Conservation (phyloP, 1,284 basidiomycete genomes). For the Ustilago esculenta region DNA sequence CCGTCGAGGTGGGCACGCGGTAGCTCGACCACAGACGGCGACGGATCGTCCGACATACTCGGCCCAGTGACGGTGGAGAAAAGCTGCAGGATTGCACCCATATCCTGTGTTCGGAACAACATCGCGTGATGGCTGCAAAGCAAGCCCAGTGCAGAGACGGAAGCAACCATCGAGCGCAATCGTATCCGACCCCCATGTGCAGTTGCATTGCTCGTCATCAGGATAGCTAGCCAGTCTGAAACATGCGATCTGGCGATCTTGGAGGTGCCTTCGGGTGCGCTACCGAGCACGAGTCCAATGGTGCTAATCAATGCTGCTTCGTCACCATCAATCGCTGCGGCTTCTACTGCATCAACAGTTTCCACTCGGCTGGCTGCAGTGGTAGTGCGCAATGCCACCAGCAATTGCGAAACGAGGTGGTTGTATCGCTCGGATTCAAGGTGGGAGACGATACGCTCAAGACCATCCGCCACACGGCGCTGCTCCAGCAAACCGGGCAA, state of each 20-base stretch:
- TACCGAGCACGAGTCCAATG: slow-evolving; percentile 30
- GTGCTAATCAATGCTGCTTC: slow-evolving; percentile 21
- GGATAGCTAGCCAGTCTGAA: slow-evolving; percentile 24
- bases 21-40: background rate
- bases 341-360: background rate
- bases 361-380: background rate
- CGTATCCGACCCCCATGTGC: background rate
- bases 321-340: slow-evolving; percentile 6
- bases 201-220: too few relatives aligned
- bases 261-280: slow-evolving; percentile 42
- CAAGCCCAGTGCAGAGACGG: slow-evolving; percentile 12
- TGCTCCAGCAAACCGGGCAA: slow-evolving; percentile 22
- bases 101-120: slow-evolving; percentile 34
- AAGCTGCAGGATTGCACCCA: slow-evolving; percentile 24
- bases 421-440: slow-evolving; percentile 16
- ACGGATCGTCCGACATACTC: slow-evolving; percentile 18
- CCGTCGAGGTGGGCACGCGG: background rate
- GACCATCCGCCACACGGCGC: slow-evolving; percentile 6
- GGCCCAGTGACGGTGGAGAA: slow-evolving; percentile 22
- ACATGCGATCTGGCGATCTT: slow-evolving; percentile 31
- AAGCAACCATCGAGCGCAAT: slow-evolving; percentile 8
- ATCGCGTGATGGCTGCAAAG: slow-evolving; percentile 42
- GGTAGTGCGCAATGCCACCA: slow-evolving; percentile 1
- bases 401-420: slow-evolving; percentile 3
- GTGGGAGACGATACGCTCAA: slow-evolving; percentile 26